These are phyloP conservation scores for Asterochloris erici DNA, from an alignment of 139 green algal species.

Conservation along the genomic window DNA sequence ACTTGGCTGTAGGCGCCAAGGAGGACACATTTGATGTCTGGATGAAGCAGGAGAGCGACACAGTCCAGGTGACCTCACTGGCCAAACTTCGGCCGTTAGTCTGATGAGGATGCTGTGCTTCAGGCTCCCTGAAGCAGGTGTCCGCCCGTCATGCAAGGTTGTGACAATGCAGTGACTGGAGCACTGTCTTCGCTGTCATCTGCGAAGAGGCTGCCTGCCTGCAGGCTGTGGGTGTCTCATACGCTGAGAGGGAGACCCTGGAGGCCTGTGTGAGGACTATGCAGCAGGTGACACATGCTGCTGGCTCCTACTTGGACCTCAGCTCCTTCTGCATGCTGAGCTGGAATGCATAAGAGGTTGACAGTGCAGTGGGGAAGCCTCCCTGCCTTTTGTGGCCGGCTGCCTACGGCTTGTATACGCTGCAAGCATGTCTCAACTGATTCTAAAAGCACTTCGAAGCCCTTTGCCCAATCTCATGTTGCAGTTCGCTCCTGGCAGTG, in stretches of 20 bases:
- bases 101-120: neutral
- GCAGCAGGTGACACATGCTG: slow-evolving; percentile 1
- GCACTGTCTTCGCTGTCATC: too few relatives aligned
- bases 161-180: neutral
- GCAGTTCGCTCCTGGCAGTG: too few relatives aligned
- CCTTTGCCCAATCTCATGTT: too few relatives aligned
- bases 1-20: neutral
- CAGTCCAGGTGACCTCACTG: slow-evolving; percentile 52
- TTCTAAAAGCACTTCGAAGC: too few relatives aligned
- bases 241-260: slow-evolving; percentile 78
- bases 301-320: neutral
- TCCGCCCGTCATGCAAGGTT: neutral
- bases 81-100: neutral
- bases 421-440: neutral
- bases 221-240: slow-evolving; percentile 52
- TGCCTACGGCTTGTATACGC: neutral
- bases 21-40: slow-evolving; percentile 65
- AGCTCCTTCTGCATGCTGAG: neutral
- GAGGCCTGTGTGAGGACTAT: slow-evolving; percentile 43
- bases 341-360: neutral
- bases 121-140: neutral
- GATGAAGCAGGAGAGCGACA: slow-evolving; percentile 84
- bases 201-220: neutral
- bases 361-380: neutral
- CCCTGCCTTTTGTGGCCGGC: neutral